These are phyloP conservation scores for Coemansia sp. DNA, from an alignment of 192 early-diverging fungal species.

Conservation along the genomic window DNA sequence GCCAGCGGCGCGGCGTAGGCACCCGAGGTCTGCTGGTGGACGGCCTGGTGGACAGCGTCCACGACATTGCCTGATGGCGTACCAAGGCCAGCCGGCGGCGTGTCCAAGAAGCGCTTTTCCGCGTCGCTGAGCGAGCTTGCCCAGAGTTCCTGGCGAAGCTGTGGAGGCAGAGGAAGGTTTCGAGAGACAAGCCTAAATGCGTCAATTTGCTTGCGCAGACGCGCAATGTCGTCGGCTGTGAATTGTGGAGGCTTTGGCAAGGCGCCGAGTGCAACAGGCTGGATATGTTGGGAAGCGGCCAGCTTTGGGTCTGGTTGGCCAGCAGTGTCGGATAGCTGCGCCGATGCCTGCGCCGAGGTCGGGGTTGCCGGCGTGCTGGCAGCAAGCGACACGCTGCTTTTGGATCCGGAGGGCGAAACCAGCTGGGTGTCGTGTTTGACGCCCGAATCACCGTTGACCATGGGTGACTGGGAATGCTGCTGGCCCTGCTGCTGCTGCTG, in stretches of 20 bases:
- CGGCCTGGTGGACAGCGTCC: slow-evolving; percentile 54
- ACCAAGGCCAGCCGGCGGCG: slow-evolving; percentile 27
- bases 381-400: neutral
- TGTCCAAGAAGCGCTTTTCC: slow-evolving; percentile 49
- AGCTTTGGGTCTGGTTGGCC: neutral
- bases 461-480: neutral
- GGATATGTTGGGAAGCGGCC: neutral
- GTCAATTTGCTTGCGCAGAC: slow-evolving; percentile 78
- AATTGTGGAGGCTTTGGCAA: slow-evolving; percentile 32
- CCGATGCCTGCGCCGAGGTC: neutral
- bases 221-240: slow-evolving; percentile 63
- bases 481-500: slow-evolving; percentile 36
- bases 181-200: slow-evolving; percentile 79
- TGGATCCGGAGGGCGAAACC: neutral
- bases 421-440: neutral
- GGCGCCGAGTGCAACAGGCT: neutral
- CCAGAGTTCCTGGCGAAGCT: slow-evolving; percentile 73
- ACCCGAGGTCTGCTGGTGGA: slow-evolving; percentile 4
- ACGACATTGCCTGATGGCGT: slow-evolving; percentile 56
- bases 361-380: neutral
- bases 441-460: neutral
- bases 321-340: neutral
- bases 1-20: neutral
- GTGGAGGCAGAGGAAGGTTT: slow-evolving; percentile 75
- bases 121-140: slow-evolving; percentile 31